Evolutionary conservation across 2,329 filamentous ascomycete genomes (phyloP), one percentile per base, ranked within the genome.

Genomic region (Microdochium trichocladiopsis): DNA sequence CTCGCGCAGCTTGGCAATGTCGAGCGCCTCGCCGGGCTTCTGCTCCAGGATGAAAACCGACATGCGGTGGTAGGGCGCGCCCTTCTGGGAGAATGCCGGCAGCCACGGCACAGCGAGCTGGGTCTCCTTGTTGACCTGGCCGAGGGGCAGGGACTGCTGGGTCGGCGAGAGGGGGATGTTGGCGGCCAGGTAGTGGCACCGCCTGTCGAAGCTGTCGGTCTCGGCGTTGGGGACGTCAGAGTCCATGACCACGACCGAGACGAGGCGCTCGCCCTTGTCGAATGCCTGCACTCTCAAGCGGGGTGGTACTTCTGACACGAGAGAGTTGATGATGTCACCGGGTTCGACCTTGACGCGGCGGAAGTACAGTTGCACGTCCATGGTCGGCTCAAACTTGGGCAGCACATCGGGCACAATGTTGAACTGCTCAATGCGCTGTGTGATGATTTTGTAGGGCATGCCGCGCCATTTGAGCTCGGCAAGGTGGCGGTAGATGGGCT

Each of bases 401-500:
- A 97, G 79, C 23, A 97, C 76, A 68, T 99, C 94, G 14, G 94
- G 94, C 6, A 95, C 81, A 52, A 99, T 84, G 63, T 85, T 80
- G 77, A 97, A 87, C 68, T 96, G 90, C 49, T 81, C 75, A 63
- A 97, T 87, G 65, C 94, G 87, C 75, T 99, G 94, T 56, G 84
- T 77, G 57, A 95, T 81, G 57, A 97, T 74, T 61, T 84, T 83
- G 61, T 87, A 83, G 66, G 90, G 86, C 74, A 94, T 91, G 57
- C 83, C 78, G 60, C 86, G 84, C 94, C 94, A 99, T 74, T 95
- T 91, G 61, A 80, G 75, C 65, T 96, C 82, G 55, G 93, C 90
- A 50, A 97, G 86, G 69, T 88, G 82, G 58, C 93, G 88, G 76
- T 99, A 99, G 66, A 99, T 92, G 57, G 93, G 93, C 70, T 95